phyloP scores from a whole-genome alignment of 139 green algal genomes.

The Deuterostichococcus epilithicus region DNA sequence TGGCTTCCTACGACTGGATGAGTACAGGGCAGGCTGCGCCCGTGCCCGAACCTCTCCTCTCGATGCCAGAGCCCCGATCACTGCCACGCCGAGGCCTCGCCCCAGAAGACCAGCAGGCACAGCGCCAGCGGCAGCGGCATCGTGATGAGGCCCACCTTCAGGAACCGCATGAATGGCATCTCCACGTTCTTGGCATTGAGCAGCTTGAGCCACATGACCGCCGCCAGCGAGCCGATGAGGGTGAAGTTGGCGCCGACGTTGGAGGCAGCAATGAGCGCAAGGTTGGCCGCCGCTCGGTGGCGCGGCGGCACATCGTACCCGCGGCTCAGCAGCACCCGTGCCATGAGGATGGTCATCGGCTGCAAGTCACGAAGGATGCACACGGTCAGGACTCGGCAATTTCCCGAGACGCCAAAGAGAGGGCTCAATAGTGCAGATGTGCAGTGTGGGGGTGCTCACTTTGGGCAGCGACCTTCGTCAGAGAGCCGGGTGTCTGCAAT shows the following conservation, averaged over 20 bases:
- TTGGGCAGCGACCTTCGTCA: no score
- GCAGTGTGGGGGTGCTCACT: no score
- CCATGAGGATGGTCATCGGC: constrained; percentile 56
- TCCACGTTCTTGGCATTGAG: constrained; percentile 3
- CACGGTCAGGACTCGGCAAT: no score
- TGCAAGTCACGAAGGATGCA: no score
- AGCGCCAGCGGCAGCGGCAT: background rate
- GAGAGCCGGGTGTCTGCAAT: no score
- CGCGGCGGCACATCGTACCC: background rate
- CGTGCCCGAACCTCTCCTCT: no score
- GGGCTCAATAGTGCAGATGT: no score
- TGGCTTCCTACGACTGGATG: no score
- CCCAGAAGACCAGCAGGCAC: background rate
- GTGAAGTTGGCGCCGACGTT: constrained; percentile 46
- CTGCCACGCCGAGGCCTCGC: background rate
- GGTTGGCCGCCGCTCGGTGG: background rate
- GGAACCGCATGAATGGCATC: background rate
- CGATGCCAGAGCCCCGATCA: background rate
- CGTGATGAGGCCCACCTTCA: background rate
- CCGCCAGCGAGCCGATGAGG: constrained; percentile 43
- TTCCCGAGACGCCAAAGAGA: no score
- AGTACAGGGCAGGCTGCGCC: no score
- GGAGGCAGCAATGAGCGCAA: background rate
- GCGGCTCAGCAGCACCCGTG: constrained; percentile 24
- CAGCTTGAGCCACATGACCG: constrained; percentile 42